Percentiles rank a stretch among this genome's conserved stretches.
These are phyloP conservation scores for Nicotiana benthamiana DNA, from an alignment of 257 asterid species.

Conservation along the genomic window DNA sequence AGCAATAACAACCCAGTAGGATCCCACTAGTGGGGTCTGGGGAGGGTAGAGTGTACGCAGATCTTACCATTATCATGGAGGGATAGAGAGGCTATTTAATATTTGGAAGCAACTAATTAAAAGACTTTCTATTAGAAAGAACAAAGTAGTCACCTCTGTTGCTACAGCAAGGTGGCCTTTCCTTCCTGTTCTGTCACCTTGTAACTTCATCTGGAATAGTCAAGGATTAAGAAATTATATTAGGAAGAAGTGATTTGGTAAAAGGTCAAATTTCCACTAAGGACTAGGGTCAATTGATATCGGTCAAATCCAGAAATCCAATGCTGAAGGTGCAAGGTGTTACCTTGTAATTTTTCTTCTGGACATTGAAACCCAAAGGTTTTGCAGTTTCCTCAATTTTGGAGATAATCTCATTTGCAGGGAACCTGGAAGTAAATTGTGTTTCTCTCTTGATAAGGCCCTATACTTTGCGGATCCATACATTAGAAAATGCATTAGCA, in stretches of 20 bases:
- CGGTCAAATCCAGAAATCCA: background rate
- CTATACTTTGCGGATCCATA: constrained; percentile 27
- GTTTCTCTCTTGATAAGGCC: constrained; percentile 63
- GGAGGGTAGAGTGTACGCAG: too few relatives aligned
- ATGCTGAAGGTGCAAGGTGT: background rate
- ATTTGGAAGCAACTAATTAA: background rate
- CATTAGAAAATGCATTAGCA: constrained; percentile 9
- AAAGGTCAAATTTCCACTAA: background rate
- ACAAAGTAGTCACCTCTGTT: constrained; percentile 50
- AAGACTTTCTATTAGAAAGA: background rate
- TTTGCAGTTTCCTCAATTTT: constrained; percentile 80
- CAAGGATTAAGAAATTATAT: background rate
- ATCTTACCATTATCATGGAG: too few relatives aligned
- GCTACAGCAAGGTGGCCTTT: constrained; percentile 82
- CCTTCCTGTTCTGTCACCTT: constrained; percentile 73
- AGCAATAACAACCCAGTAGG: background rate
- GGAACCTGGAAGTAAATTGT: constrained; percentile 53
- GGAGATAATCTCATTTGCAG: constrained; percentile 64
- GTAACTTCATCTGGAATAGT: constrained; percentile 54
- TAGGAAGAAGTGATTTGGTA: too few relatives aligned
- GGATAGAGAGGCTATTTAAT: background rate
- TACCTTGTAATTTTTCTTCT: constrained; percentile 69
- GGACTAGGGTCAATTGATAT: background rate
- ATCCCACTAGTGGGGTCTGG: too few relatives aligned
- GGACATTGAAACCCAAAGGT: constrained; percentile 73